Evolutionary conservation across 257 asterid genomes (phyloP).

Genomic region (Lavandula angustifolia): DNA sequence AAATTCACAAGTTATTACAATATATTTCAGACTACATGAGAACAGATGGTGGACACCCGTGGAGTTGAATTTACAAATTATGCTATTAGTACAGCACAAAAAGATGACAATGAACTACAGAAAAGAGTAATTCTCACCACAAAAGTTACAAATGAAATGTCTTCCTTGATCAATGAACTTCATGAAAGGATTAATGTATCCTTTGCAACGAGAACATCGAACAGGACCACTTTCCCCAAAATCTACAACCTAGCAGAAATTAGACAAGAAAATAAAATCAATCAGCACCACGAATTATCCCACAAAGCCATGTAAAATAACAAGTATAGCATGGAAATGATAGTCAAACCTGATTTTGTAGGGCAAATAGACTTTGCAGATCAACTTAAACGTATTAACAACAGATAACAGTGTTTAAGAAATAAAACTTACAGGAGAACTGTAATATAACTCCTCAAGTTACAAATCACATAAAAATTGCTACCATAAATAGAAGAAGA

Average conservation of each 20-base stretch:
- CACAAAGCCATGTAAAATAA: slow-evolving; percentile 21
- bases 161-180: slow-evolving; percentile 96
- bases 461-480: slow-evolving; percentile 1
- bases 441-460: background rate
- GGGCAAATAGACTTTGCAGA: slow-evolving; percentile 5
- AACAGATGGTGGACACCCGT: slow-evolving; percentile 5
- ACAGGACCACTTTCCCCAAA: slow-evolving; percentile 98
- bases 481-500: background rate
- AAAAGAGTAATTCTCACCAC: slow-evolving; percentile 63
- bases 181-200: slow-evolving; percentile 94
- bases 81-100: slow-evolving; percentile 6
- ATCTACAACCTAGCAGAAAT: slow-evolving; percentile 74
- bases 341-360: slow-evolving; percentile 20
- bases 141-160: slow-evolving; percentile 87
- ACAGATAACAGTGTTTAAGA: slow-evolving; percentile 6
- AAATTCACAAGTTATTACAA: slow-evolving; percentile 9
- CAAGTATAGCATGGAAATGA: slow-evolving; percentile 13
- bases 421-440: background rate
- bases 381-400: background rate
- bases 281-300: slow-evolving; percentile 7
- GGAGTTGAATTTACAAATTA: slow-evolving; percentile 1
- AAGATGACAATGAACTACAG: slow-evolving; percentile 6
- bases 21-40: background rate
- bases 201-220: slow-evolving; percentile 98
- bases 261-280: slow-evolving; percentile 10